Conservation (phyloP, 1,139 yeast species). For the Blastobotrys arbuscula region DNA sequence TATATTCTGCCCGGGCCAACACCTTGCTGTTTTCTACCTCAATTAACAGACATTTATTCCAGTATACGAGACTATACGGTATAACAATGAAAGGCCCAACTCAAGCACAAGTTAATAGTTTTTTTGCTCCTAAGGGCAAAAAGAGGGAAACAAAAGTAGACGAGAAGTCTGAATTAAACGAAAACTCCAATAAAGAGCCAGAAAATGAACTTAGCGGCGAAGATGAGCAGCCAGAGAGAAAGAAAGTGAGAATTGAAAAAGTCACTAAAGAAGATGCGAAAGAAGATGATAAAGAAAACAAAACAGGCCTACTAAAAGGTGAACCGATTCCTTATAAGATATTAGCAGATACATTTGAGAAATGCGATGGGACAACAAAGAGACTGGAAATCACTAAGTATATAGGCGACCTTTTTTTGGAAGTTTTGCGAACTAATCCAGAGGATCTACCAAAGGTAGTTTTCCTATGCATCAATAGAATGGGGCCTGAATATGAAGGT, state of each 20-base stretch:
- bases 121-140: not conserved
- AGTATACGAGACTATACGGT: no score
- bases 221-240: not conserved
- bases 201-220: not conserved
- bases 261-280: not conserved
- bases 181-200: no score
- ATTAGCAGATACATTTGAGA: conserved; percentile 64
- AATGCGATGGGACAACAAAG: conserved; percentile 71
- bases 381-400: conserved; percentile 73
- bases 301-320: conserved; percentile 34
- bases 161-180: not conserved
- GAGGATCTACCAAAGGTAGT: conserved; percentile 62
- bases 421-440: conserved; percentile 54
- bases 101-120: conserved; percentile 6
- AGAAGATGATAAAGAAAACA: not conserved
- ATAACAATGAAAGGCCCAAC: conserved; percentile 4
- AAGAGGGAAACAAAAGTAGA: not conserved
- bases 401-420: conserved; percentile 64
- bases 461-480: conserved; percentile 76
- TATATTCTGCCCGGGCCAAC: no score
- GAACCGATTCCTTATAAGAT: conserved; percentile 60
- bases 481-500: conserved; percentile 96
- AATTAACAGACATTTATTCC: no score
- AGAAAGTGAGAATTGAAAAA: not conserved
- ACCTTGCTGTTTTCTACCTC: no score